Percentiles rank a stretch among this genome's conserved stretches.
Conservation (phyloP, 768 basidiomycete species). For the Ephemerocybe angulata region DNA sequence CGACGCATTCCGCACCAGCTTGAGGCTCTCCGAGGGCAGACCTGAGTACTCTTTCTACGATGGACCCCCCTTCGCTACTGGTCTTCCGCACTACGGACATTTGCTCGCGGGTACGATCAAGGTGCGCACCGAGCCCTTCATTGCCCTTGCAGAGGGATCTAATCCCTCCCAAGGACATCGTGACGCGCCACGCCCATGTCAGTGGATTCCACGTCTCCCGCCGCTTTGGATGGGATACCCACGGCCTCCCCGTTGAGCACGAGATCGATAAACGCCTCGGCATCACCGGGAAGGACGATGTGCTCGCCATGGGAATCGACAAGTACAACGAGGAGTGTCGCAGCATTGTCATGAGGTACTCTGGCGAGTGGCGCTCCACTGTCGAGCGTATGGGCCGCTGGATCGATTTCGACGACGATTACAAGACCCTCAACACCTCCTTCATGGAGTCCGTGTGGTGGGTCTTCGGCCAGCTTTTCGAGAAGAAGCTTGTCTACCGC, state of each 20-base stretch:
- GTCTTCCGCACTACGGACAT: constrained; percentile 95
- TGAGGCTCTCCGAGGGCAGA: constrained; percentile 87
- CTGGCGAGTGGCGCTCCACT: constrained; percentile 88
- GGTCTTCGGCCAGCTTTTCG: constrained; percentile 93
- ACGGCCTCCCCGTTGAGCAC: constrained; percentile 97
- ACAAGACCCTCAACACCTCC: constrained; percentile 89
- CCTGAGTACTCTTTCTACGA: constrained; percentile 96
- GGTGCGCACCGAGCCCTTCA: constrained; percentile 38
- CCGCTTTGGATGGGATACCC: constrained; percentile 98
- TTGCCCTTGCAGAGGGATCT: background rate
- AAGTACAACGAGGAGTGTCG: constrained; percentile 97
- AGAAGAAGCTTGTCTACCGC: constrained; percentile 88
- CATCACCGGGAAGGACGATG: constrained; percentile 91
- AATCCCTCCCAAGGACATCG: constrained; percentile 70
- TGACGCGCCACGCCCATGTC: constrained; percentile 92
- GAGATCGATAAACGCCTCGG: constrained; percentile 96
- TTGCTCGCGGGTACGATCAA: constrained; percentile 91
- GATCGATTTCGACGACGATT: constrained; percentile 99
- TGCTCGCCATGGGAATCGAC: constrained; percentile 92
- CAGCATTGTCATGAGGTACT: constrained; percentile 95
- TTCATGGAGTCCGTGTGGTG: constrained; percentile 99
- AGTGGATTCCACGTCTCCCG: constrained; percentile 90
- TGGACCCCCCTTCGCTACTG: constrained; percentile 96
- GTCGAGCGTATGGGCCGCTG: constrained; percentile 98
- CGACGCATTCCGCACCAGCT: constrained; percentile 92